Conservation (phyloP, 2,329 filamentous ascomycete genomes). For the Sclerotinia subarctica region DNA sequence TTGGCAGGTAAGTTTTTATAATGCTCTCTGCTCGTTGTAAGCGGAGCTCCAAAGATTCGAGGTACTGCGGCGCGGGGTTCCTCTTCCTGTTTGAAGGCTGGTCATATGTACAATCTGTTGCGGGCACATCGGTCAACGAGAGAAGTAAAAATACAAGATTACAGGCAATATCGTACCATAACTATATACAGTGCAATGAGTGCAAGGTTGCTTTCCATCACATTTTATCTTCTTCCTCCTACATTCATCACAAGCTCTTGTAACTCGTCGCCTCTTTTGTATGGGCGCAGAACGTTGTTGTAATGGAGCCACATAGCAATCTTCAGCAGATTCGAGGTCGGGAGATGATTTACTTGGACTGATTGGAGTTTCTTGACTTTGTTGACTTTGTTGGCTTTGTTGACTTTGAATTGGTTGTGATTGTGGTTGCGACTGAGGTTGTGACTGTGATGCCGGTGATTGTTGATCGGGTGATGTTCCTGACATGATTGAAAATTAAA, state of each 20-base stretch:
- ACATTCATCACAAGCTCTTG: slow-evolving; percentile 78
- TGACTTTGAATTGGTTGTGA: slow-evolving; percentile 5
- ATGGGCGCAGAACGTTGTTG: slow-evolving; percentile 17
- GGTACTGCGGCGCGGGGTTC: slow-evolving; percentile 70
- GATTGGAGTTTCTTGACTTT: slow-evolving; percentile 15
- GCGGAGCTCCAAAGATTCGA: slow-evolving; percentile 66
- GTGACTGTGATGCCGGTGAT: background rate
- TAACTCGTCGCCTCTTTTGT: slow-evolving; percentile 69
- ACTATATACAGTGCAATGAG: slow-evolving; percentile 96
- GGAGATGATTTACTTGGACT: slow-evolving; percentile 20
- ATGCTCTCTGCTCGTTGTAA: slow-evolving; percentile 68
- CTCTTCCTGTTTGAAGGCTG: slow-evolving; percentile 72
- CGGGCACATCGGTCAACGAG: slow-evolving; percentile 22
- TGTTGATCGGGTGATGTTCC: slow-evolving; percentile 26
- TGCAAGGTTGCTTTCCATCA: slow-evolving; percentile 80
- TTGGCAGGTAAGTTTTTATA: slow-evolving; percentile 59
- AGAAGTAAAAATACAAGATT: background rate
- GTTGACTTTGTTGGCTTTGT: slow-evolving; percentile 11
- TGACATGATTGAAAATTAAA: slow-evolving; percentile 23
- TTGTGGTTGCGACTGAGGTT: background rate
- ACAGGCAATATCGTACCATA: slow-evolving; percentile 66
- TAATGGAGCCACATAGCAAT: slow-evolving; percentile 11
- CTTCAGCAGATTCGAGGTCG: slow-evolving; percentile 11
- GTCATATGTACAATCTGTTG: slow-evolving; percentile 69
- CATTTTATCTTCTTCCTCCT: slow-evolving; percentile 85